phyloP scores from a whole-genome alignment of 2,329 filamentous ascomycete genomes.

The Fusarium ambrosium region DNA sequence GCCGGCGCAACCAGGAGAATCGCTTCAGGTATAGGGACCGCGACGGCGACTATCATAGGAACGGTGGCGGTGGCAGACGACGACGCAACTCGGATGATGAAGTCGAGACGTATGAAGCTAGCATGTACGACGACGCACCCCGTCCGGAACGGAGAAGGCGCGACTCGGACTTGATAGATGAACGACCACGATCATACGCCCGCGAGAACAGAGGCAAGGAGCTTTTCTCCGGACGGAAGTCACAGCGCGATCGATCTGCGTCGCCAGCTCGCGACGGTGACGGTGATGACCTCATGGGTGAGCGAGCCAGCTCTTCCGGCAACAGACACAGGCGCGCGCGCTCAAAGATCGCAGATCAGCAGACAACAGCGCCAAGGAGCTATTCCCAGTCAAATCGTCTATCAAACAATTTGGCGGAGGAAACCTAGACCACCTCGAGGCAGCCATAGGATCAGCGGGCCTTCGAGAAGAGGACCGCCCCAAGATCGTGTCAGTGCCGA shows the following conservation, averaged over 20 bases:
- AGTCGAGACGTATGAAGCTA: slow-evolving; percentile 75
- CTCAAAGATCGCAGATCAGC: slow-evolving; percentile 51
- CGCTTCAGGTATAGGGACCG: slow-evolving; percentile 75
- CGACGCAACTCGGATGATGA: slow-evolving; percentile 61
- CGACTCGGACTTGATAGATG: slow-evolving; percentile 43
- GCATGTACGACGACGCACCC: slow-evolving; percentile 83
- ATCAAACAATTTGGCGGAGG: slow-evolving; percentile 43
- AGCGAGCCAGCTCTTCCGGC: slow-evolving; percentile 47
- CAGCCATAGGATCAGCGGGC: slow-evolving; percentile 55
- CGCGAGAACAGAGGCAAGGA: slow-evolving; percentile 68
- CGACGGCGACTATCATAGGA: slow-evolving; percentile 54
- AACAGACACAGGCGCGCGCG: slow-evolving; percentile 53
- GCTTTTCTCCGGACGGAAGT: slow-evolving; percentile 67
- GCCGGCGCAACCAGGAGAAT: slow-evolving; percentile 68
- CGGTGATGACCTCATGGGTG: slow-evolving; percentile 56
- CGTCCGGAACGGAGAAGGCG: slow-evolving; percentile 46
- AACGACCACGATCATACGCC: slow-evolving; percentile 48
- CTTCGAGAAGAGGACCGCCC: slow-evolving; percentile 58
- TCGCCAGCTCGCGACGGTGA: slow-evolving; percentile 63
- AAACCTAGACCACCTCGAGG: slow-evolving; percentile 56
- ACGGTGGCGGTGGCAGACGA: slow-evolving; percentile 57
- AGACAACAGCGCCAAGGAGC: slow-evolving; percentile 53
- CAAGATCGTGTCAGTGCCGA: slow-evolving; percentile 70
- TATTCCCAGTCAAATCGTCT: slow-evolving; percentile 55
- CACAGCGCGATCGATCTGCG: slow-evolving; percentile 63